Conservation (phyloP, 2,329 filamentous ascomycete genomes). For the Penicillium hesseltinei region DNA sequence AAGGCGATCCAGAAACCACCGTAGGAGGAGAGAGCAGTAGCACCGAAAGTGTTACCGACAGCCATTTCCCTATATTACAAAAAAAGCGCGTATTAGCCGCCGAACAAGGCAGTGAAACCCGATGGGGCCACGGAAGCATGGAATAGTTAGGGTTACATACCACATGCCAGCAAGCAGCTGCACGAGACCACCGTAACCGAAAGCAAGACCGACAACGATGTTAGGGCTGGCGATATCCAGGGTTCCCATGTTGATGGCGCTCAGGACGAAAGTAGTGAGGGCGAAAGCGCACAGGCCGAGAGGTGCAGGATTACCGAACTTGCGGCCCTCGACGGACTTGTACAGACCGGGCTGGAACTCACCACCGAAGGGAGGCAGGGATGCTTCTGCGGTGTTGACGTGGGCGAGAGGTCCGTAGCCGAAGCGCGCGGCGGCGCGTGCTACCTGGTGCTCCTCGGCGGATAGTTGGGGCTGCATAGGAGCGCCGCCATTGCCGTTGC, state of each 20-base stretch:
- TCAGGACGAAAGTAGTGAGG: constrained; percentile 78
- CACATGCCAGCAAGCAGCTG: constrained; percentile 85
- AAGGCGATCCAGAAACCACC: constrained; percentile 82
- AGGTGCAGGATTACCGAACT: constrained; percentile 76
- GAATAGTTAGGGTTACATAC: constrained; percentile 47
- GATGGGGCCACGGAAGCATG: neutral
- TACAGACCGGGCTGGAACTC: constrained; percentile 70
- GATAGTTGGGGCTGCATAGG: constrained; percentile 38
- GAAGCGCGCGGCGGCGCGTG: constrained; percentile 47
- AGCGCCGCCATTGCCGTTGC: neutral
- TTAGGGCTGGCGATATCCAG: constrained; percentile 61
- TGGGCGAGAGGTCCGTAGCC: constrained; percentile 54
- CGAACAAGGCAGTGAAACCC: neutral
- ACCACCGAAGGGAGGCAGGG: constrained; percentile 65
- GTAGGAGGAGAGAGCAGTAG: constrained; percentile 76
- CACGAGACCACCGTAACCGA: constrained; percentile 74
- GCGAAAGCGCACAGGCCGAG: constrained; percentile 77
- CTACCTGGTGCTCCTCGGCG: constrained; percentile 46
- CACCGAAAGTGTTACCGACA: constrained; percentile 83
- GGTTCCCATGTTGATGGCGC: constrained; percentile 67
- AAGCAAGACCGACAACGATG: constrained; percentile 67
- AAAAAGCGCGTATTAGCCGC: neutral
- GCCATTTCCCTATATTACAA: constrained; percentile 70
- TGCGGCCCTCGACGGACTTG: constrained; percentile 62
- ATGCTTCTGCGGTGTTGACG: constrained; percentile 45